Evolutionary conservation across 2,329 filamentous ascomycete species (phyloP), one percentile per base, ranked within the genome.

Genomic region (Fusarium luffae): DNA sequence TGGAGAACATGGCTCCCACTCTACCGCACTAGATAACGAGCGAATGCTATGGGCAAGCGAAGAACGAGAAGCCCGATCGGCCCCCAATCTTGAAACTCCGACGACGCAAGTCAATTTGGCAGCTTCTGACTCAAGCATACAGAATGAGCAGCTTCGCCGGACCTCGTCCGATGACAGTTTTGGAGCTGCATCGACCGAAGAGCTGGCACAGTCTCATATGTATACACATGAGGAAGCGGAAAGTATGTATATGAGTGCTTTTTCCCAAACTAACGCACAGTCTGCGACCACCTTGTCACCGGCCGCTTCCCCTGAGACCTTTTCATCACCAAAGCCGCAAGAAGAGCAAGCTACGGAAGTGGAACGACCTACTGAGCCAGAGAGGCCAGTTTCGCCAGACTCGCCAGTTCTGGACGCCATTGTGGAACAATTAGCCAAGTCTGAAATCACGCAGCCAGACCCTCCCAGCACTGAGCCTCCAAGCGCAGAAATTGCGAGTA

Each of bases 201-300:
- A 90, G 63, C 80, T 92, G 21, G 79, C 86, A 5, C 82, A 87
- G 66, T 95, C 93, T 7, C 90, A 88, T 42, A 75, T 94, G 2
- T 95, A 92, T 74, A 93, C 88, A 37, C 92, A 93, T 62, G 91
- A 93, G 66, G 92, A 95, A 67, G 92, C 92, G 0, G 90, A 93
- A 75, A 96, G 93, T 77, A 92, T 97, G 90, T 97, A 96, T 73
- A 90, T 94, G 89, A 95, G 89, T 67, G 89, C 89, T 2, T 86
- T 91, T 54, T 90, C 89, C 4, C 80, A 85, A 27, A 77, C 79
- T 3, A 77, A 80, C 34, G 75, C 76, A 4, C 76, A 79, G 12
- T 74, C 56, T 3, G 57, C 60, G 9, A 44, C 51, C 4, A 23
- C 46, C 7, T 23, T 51, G 9, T 54, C 68, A 14, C 58, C 62